Evolutionary conservation across 345 rosid species (phyloP).

Genomic region (Raphanus sativus): DNA sequence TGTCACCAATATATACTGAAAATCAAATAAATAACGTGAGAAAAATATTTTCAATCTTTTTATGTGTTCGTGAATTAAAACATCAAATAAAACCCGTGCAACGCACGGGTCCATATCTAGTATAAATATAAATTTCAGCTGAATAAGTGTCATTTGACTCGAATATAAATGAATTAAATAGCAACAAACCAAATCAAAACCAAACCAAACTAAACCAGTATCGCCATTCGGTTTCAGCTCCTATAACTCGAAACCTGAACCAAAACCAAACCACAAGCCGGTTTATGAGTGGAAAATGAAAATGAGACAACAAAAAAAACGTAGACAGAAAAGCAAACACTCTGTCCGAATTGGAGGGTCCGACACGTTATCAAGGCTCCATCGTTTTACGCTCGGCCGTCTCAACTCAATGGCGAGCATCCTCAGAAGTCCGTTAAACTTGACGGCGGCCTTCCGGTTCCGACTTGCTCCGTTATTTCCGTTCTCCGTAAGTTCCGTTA

Average conservation of each 20-base stretch:
- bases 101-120: no score
- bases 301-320: background rate
- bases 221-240: background rate
- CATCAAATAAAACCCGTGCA: no score
- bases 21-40: no score
- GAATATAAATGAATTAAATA: background rate
- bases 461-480: background rate
- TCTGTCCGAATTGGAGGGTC: background rate
- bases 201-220: background rate
- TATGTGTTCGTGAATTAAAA: no score
- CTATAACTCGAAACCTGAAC: background rate
- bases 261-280: background rate
- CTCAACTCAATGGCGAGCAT: constrained; percentile 23
- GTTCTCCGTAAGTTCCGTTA: constrained; percentile 29
- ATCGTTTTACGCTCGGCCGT: background rate
- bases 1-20: no score
- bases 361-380: background rate
- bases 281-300: background rate
- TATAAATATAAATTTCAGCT: background rate
- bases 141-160: background rate
- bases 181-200: background rate
- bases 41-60: no score
- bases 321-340: background rate
- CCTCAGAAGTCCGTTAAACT: constrained; percentile 23
- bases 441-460: constrained; percentile 26